Percentiles rank a stretch among this genome's conserved stretches.
Conservation (phyloP, 2,329 filamentous ascomycete genomes). For the Nakataea oryzae region DNA sequence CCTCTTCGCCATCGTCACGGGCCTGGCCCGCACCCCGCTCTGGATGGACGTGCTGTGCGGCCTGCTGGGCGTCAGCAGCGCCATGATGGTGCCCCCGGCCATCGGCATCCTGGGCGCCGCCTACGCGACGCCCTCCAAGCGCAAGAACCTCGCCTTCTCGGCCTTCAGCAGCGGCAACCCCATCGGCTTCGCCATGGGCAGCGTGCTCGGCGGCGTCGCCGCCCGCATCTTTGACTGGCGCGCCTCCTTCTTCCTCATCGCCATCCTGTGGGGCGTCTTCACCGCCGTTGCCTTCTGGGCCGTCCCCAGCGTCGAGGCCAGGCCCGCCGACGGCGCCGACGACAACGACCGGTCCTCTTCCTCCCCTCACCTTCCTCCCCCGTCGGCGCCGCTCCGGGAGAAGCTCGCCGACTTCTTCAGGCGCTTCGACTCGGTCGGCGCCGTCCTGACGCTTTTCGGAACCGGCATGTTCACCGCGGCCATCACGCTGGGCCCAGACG, state of each 20-base stretch:
- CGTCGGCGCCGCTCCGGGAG: slow-evolving; percentile 19
- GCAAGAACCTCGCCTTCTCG: slow-evolving; percentile 57
- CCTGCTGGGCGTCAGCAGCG: slow-evolving; percentile 52
- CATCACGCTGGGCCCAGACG: slow-evolving; percentile 44
- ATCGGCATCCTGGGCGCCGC: slow-evolving; percentile 53
- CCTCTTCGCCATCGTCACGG: slow-evolving; percentile 43
- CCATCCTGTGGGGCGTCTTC: slow-evolving; percentile 53
- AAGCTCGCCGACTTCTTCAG: slow-evolving; percentile 30
- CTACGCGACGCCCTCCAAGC: slow-evolving; percentile 47
- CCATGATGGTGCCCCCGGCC: slow-evolving; percentile 52
- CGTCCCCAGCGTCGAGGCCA: slow-evolving; percentile 43
- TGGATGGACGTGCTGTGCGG: slow-evolving; percentile 53
- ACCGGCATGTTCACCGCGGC: slow-evolving; percentile 55
- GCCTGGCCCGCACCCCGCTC: slow-evolving; percentile 48
- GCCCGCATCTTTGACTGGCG: slow-evolving; percentile 53
- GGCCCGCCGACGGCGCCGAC: slow-evolving; percentile 4
- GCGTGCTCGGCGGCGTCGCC: slow-evolving; percentile 51
- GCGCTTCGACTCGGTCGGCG: slow-evolving; percentile 51
- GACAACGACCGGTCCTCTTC: slow-evolving; percentile 14
- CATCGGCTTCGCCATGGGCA: slow-evolving; percentile 27
- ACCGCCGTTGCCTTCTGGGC: slow-evolving; percentile 48
- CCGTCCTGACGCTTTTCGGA: slow-evolving; percentile 49
- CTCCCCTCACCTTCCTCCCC: too few relatives aligned
- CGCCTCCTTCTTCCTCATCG: slow-evolving; percentile 49
- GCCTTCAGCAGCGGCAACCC: slow-evolving; percentile 40